Base-by-base conservation (phyloP, 2,329 filamentous ascomycete species). In the Aspergillus sp. region DNA sequence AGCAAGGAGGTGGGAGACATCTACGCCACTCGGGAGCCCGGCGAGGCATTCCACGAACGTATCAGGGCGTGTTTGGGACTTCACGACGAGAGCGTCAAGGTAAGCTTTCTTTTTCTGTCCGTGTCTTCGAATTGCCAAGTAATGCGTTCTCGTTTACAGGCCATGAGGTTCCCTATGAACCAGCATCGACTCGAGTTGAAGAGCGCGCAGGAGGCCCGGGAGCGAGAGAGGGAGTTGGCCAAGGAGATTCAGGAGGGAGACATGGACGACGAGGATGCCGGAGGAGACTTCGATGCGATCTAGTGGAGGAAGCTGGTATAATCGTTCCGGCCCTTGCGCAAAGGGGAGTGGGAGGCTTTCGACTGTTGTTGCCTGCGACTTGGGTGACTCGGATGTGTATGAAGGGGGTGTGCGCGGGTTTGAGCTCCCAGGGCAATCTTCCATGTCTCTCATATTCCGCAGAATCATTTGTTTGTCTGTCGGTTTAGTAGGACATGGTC, bases 151-250 rank as follows among this genome's bases (percentile, higher is more conserved):
- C 27, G 3, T 35, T 24, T 15, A 8, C 39, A 89, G 84, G 89
- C 91, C 15, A 98, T 98, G 91, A 79, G 91, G 34, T 98, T 96
- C 66, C 91, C 91, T 2, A 96, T 96, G 89, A 95, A 98, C 68
- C 91, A 96, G 63, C 91, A 98, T 64, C 78, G 91, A 12, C 72
- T 96, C 35, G 91, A 98, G 64, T 74, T 98, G 35, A 96, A 95
- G 75, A 96, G 93, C 52, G 91, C 91, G 0, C 89, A 96, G 62
- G 93, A 98, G 64, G 91, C 91, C n/a, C 76, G 91, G 31, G 91
- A 98, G 61, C 75, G 91, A 13, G 91, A 98, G 69, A 76, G 91
- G 12, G 91, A 98, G 65, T 78, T 98, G 71, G 91, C 88, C 42
- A 96, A 96, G 72, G 91, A 98, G 70, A 96, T 98, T 55, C 86